Base-by-base conservation (phyloP, 2,329 filamentous ascomycete species). In the Claviceps paspali region DNA sequence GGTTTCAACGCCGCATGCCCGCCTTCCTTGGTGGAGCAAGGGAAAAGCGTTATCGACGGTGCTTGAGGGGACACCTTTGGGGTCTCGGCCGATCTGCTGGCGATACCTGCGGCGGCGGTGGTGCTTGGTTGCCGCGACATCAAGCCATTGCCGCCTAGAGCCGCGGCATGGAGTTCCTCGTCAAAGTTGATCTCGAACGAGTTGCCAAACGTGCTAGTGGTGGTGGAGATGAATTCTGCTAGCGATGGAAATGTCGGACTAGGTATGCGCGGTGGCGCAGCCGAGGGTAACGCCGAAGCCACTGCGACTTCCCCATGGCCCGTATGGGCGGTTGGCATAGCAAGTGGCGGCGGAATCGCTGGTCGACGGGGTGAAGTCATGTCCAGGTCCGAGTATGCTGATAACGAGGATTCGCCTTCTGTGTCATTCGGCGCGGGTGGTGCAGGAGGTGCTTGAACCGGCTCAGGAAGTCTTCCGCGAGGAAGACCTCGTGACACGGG, bases 211-310 rank as follows among this genome's bases (percentile, higher is more conserved):
- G 51, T 50, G 31, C 54, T 52, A 38, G 48, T 54, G 10, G 53
- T 52, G 32, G 22, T 50, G 1, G 55, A 57, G 27, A 60, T 53
- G 21, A 52, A 52, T 31, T 53, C 48, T 35, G 56, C 51, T 2
- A 61, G 44, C 0, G 58, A 58, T 3, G 50, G 42, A 19, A 61
- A 60, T 0, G 55, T 54, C 2, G 58, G 58, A 11, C 56, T 59
- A 1, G 57, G 55, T 5, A 60, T 43, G 6, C 51, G 54, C 0
- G 56, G 54, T 2, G 56, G 47, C 5, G 41, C 45, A 4, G 48
- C 47, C 0, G 54, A 55, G 19, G 53, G 47, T 11, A 51, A 47
- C 0, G 53, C 51, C 0, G 54, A 52, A 2, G 42, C 40, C n/a
- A 43, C 43, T 3, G 35, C 2, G 11, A 29, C 31, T 4, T 40